Base-by-base conservation (phyloP, 257 asterid species). In the Plectranthus barbatus region DNA sequence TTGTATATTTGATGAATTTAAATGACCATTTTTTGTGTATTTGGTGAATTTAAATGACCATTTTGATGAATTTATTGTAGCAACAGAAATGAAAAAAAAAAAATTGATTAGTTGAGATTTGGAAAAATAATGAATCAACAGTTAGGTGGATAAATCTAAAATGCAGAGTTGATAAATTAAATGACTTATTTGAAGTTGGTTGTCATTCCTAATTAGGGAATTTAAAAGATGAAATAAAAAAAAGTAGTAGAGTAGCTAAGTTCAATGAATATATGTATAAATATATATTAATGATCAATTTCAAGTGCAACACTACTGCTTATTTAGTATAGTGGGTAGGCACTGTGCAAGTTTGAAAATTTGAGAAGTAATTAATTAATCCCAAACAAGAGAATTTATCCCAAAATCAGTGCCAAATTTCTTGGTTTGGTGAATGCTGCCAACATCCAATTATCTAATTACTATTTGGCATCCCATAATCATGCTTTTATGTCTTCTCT, bases 371-470 rank as follows among this genome's bases (percentile, higher is more conserved):
- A 40, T 5, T 48, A 18, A 41, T 4, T 49, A 18, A n/a, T 64
- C 40, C 53, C 60, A 52, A 26, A 53, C 23, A 11, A 67, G 9
- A 51, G 6, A 67, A 11, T 40, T 45, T 29, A 29, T 34, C 42
- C 50, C 20, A 20, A 31, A 57, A 19, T 21, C 13, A 68, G 56
- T 10, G 70, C 51, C 52, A 45, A 61, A 53, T 20, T 70, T 70
- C 9, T 61, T 47, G 75, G 66, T 63, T 37, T 55, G 66, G 66
- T 71, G 65, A 71, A 71, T 46, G 59, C 14, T 18, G 37, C 70
- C 75, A 37, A 71, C 14, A 62, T 6, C 31, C 12, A 55, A 53
- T 45, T 19, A 23, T 60, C 15, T 48, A 13, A 24, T 39, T 17
- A 26, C 19, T 5, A 20, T 47, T 47, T 20, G 39, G 6, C 24